Evolutionary conservation across 2,329 filamentous ascomycete genomes (phyloP), one percentile per base, ranked within the genome.

Genomic region (Nigrograna mackinnonii): DNA sequence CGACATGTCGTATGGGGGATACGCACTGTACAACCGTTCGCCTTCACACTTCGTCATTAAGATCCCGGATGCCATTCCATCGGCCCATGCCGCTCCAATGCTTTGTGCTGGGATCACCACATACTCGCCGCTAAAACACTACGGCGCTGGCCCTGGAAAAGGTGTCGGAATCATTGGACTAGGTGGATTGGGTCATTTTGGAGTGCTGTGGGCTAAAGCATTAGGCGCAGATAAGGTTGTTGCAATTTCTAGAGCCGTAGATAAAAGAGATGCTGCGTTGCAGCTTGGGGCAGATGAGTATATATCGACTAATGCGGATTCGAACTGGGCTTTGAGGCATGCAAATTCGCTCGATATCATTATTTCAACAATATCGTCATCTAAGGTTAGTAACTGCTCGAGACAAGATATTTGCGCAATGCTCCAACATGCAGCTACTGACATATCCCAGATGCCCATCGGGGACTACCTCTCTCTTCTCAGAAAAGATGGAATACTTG

Each of bases 171-270:
- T 91, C 2, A 82, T 88, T 26, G 87, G 87, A 1, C 60, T 74
- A n/a, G 71, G 71, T 35, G 71, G 71, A 20, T 74, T 90, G 1
- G 87, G 87, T 2, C 87, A 90, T 64, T 66, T 90, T 21, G 86
- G 84, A 0, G 80, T 90, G n/a, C 85, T 89, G 60, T 89, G 83
- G 60, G 85, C 85, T 13, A 74, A 73, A 41, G 81, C 82, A 64
- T 87, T 89, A 84, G 86, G 86, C 3, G 89, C 84, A 64, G 75
- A 79, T 44, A 89, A 86, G 50, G 79, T 86, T 6, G 80, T 80
- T 1, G 86, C 83, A 0, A 74, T 90, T 22, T 84, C 79, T 14
- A 78, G 79, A 0, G 80, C 81, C 6, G 75, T 79, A 43, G 73
- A 72, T 44, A 91, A 90, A 74, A 76, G 76, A 44, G 76, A 80